These are phyloP conservation scores for Ilyonectria robusta DNA, from an alignment of 2,329 filamentous ascomycete genomes.

Conservation along the genomic window DNA sequence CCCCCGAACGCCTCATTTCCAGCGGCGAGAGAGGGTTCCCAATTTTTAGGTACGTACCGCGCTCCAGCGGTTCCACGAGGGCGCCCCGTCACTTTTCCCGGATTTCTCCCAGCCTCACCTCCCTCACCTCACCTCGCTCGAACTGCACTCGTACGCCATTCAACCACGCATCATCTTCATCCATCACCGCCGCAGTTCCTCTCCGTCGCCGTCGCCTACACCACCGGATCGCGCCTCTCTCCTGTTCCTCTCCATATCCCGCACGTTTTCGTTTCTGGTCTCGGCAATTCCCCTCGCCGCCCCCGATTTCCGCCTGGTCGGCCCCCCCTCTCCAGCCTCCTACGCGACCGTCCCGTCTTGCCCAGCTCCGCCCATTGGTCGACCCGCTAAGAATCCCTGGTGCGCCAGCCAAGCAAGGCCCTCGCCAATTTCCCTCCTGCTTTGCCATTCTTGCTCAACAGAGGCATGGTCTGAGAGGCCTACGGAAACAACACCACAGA, in stretches of 20 bases:
- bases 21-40: slow-evolving; percentile 27
- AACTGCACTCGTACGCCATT: slow-evolving; percentile 25
- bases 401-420: slow-evolving; percentile 44
- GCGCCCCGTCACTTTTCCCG: slow-evolving; percentile 40
- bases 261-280: slow-evolving; percentile 5
- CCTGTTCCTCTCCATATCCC: slow-evolving; percentile 10
- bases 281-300: slow-evolving; percentile 17
- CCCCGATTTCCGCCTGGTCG: slow-evolving; percentile 20
- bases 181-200: slow-evolving; percentile 22
- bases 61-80: slow-evolving; percentile 21
- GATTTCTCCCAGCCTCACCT: slow-evolving; percentile 46
- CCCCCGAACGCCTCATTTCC: slow-evolving; percentile 46
- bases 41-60: slow-evolving; percentile 44
- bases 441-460: slow-evolving; percentile 39
- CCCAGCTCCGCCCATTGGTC: slow-evolving; percentile 41
- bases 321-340: slow-evolving; percentile 27
- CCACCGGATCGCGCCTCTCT: slow-evolving; percentile 24
- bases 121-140: slow-evolving; percentile 38
- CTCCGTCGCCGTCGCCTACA: slow-evolving; percentile 7
- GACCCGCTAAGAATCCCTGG: slow-evolving; percentile 47
- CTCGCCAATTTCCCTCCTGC: slow-evolving; percentile 48
- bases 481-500: slow-evolving; percentile 24
- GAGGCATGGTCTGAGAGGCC: slow-evolving; percentile 38
- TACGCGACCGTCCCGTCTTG: slow-evolving; percentile 39
- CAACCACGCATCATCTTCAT: slow-evolving; percentile 43